phyloP scores from a whole-genome alignment of 2,329 filamentous ascomycete species.

The Apiospora arundinis region DNA sequence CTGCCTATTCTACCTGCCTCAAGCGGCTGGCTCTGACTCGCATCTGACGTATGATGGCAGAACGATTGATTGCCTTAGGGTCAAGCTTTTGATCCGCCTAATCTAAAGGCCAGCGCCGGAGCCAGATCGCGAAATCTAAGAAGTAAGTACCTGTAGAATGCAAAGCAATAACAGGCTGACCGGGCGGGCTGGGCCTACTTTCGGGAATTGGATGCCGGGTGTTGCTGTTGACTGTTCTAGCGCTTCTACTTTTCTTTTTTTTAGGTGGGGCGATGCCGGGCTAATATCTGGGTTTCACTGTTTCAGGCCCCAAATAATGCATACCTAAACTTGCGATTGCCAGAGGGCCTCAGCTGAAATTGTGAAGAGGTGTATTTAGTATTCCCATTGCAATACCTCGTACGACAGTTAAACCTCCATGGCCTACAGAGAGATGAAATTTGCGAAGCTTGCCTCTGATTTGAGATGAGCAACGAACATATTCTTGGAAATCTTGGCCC shows the following conservation, averaged over 20 bases:
- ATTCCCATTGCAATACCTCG: no score
- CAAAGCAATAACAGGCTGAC: background rate
- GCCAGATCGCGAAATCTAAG: background rate
- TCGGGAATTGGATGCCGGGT: conserved; percentile 3
- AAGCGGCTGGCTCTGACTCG: background rate
- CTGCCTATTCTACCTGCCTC: background rate
- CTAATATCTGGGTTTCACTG: background rate
- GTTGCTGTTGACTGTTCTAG: no score
- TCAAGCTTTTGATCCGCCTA: background rate
- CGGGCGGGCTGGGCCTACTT: background rate
- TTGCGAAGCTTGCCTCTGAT: no score
- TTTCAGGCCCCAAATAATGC: background rate
- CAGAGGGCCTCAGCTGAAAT: background rate
- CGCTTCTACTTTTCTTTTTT: background rate
- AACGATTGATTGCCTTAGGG: background rate
- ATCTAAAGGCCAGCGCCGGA: background rate
- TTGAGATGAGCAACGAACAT: no score
- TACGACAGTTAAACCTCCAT: no score
- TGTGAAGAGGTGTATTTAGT: no score
- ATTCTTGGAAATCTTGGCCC: no score
- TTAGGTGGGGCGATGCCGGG: background rate
- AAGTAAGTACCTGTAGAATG: no score
- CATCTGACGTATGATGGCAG: background rate
- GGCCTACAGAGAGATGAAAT: no score
- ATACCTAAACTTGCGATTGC: no score